Evolutionary conservation across 2,329 filamentous ascomycete genomes (phyloP), one percentile per base, ranked within the genome.

Genomic region (Ophiostoma montium): DNA sequence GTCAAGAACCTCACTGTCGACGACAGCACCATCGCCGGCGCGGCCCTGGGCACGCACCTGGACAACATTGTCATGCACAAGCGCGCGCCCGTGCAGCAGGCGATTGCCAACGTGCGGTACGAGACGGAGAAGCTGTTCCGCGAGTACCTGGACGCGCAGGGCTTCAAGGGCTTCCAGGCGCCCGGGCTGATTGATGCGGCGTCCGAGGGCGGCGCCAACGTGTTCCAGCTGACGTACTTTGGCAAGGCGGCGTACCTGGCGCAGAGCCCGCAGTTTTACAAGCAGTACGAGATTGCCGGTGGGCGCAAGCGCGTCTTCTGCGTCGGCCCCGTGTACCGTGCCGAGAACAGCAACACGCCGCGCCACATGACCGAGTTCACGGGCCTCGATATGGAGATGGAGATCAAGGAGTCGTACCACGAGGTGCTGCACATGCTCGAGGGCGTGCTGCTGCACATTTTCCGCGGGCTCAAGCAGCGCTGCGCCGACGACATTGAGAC

Each of bases 61-160:
- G 84, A 94, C 71, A 95, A 96, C 74, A 81, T 86, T 52, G 86
- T 86, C 47, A 84, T 98, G 70, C 89, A 95, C 69, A 84, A 95
- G 62, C 82, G 92, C 50, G 86, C 87, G 1, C 86, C 88, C 54
- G 84, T 94, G 54, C 94, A 92, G 67, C 86, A 94, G 63, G 87
- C 89, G 52, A 90, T 90, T 59, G 69, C 71, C 66, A 67, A 72
- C 54, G 66, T 74, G 23, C 65, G 67, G 21, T 60, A 63, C 53
- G 64, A 65, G 38, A 63, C 67, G 19, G 65, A 70, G 56, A 61
- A 64, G 49, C 56, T 66, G 16, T 67, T 65, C 55, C 60, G 62
- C 32, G 58, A 57, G 57, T 96, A 89, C 64, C 80, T 95, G 57
- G 74, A 82, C 53, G 72, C 76, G 55, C 76, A 76, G 52, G 77